Evolutionary conservation across 345 rosid genomes (phyloP).

Genomic region (Populus tremula): DNA sequence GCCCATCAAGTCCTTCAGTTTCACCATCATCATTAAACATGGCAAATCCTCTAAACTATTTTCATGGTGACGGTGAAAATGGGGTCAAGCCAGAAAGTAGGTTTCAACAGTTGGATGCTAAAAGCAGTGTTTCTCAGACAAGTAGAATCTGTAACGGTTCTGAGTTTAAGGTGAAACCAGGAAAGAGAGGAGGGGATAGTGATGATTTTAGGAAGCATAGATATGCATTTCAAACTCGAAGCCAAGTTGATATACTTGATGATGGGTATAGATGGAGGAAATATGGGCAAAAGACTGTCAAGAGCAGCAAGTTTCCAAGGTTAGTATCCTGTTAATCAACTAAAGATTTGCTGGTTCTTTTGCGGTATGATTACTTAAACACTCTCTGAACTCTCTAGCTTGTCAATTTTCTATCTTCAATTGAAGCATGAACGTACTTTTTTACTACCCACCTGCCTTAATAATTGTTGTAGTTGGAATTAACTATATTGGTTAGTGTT

Average conservation of each 20-base stretch:
- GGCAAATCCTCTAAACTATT: constrained; percentile 1
- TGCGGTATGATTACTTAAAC: background rate
- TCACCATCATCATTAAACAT: constrained; percentile 16
- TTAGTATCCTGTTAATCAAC: background rate
- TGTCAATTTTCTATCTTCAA: background rate
- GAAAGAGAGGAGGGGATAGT: constrained; percentile 14
- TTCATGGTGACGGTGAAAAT: constrained; percentile 2
- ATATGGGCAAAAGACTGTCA: constrained; percentile 46
- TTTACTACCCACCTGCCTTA: background rate
- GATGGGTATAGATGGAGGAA: constrained; percentile 57
- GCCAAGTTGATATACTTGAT: constrained; percentile 47
- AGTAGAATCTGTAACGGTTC: constrained; percentile 15
- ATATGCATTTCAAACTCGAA: constrained; percentile 47
- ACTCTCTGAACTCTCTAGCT: background rate
- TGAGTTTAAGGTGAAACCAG: constrained; percentile 5
- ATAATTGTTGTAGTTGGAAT: background rate
- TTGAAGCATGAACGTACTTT: background rate
- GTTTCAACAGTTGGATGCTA: background rate
- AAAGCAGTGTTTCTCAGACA: background rate
- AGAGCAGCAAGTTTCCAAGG: constrained; percentile 45
- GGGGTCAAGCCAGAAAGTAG: constrained; percentile 1
- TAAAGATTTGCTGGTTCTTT: background rate
- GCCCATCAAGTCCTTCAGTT: constrained; percentile 14
- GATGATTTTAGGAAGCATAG: constrained; percentile 31
- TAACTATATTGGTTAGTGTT: background rate